Base-by-base conservation (phyloP, 805 yeast species). In the Saturnispora hagleri region DNA sequence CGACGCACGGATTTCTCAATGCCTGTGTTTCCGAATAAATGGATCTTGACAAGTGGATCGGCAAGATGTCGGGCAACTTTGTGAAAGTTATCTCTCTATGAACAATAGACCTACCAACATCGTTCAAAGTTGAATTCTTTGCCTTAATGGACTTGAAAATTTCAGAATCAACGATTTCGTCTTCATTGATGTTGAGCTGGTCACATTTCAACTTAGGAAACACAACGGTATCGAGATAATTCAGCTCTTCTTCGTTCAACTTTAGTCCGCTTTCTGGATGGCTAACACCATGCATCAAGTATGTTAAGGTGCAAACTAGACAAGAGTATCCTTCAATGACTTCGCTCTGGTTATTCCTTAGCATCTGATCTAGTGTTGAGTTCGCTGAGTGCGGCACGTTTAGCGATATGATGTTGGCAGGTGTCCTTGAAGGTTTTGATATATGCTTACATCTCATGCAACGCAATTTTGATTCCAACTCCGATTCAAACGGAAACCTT, bases 31-130 rank as follows among this genome's bases (percentile, higher is more conserved):
- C 88, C 47, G 79, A 75, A 62, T 77, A 89, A 42, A 85, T 76
- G 0, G 97, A 90, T 59, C 98, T 73, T 9, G 96, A 88, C 42
- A 93, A 68, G 64, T 91, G 98, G n/a, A 91, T 69, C 0, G 86
- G 78, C 47, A 93, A 72, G 6, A 87, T 69, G 51, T 77, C 73
- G 0, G 99, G 97, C 4, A 87, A 77, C 51, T 75, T 74, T 12
- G 79, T 72, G 41, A 89, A 74, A 24, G 74, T 72, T 0, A 83
- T 79, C 55, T 75, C 77, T 61, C 87, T 86, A 33, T 80, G 77
- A 5, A 91, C 88, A 0, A 82, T 78, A 0, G 91, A 78, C 43
- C 79, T 77, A 3, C 86, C 62, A 9, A 66, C 40, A 2, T 55
- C 49, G 10, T 54, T 36, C 41, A 60, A 55, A 2, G 54, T 38